Evolutionary conservation across 352 stramenopile genomes (phyloP), one percentile per base, ranked within the genome.

Genomic region (Pythium rishiriense): DNA sequence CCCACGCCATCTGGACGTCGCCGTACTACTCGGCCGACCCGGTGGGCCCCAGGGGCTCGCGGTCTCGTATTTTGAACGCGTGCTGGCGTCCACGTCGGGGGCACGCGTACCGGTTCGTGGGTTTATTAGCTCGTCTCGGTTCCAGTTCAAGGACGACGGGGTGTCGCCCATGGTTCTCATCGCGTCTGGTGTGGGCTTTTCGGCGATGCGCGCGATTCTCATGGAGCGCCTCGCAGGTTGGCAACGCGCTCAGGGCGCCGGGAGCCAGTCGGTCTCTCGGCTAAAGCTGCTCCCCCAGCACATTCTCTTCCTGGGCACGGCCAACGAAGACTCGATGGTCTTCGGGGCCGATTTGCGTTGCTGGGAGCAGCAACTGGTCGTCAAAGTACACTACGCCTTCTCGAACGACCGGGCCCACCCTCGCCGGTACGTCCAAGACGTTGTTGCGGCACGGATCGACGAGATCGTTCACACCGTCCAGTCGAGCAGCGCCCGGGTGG

Each of bases 121-220:
- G 0, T 97, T 97, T 65, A 73, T 97, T 43, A 76, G 82, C 17
- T 68, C 83, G 7, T 98, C 94, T 49, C 45, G 46, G 14, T 56
- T 57, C 2, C 90, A 82, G 0, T 98, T 99, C 68, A 85, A 88
- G 42, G 63, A 66, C 14, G 79, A 97, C 58, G 12, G 73, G 0
- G 54, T 76, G 15, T 83, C 69, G 22, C 96, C 97, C 5, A 86
- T 99, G 58, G 81, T 99, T 14, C 66, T 88, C 61, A 94, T 98
- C 60, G 89, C 91, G 28, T 94, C 90, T 22, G 96, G 95, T 28
- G 97, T 95, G 8, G 94, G 96, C 14, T 83, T 99, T 26, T 93
- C 93, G 26, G 92, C 96, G 75, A 75, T 77, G 66, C 90, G 69
- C 43, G 72, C 67, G n/a, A 55, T 83, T 3, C 57, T 85, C 2